These are phyloP conservation scores for Metarhizium rileyi DNA, from an alignment of 2,329 filamentous ascomycete species.

Conservation along the genomic window DNA sequence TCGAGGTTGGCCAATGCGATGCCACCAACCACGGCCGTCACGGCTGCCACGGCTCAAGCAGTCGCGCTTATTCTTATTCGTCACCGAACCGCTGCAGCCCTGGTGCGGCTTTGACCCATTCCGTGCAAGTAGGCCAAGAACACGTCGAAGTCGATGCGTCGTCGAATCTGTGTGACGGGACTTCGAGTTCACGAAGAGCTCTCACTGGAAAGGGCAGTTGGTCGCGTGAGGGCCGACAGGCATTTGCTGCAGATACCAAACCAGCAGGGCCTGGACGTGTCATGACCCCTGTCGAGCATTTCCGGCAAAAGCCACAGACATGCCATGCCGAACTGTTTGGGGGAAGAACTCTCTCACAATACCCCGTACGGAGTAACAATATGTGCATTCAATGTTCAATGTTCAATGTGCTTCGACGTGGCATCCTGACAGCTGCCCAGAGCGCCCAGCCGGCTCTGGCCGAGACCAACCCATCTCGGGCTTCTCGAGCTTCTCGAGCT, in stretches of 20 bases:
- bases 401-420: too few species aligned
- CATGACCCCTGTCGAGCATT: not conserved
- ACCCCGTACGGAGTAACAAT: too few species aligned
- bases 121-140: too few species aligned
- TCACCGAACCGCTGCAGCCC: not conserved
- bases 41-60: not conserved
- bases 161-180: not conserved
- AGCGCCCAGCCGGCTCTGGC: too few species aligned
- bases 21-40: not conserved
- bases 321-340: too few species aligned
- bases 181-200: conserved; percentile 1
- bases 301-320: too few species aligned
- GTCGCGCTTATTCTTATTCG: not conserved
- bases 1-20: not conserved
- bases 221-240: conserved; percentile 10
- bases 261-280: not conserved
- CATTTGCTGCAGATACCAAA: not conserved
- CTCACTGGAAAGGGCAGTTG: conserved; percentile 9
- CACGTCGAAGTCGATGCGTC: not conserved
- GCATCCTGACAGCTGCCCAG: too few species aligned
- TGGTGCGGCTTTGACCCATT: too few species aligned
- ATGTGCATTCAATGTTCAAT: too few species aligned
- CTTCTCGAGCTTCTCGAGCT: too few species aligned
- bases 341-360: too few species aligned
- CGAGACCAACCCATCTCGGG: too few species aligned